A percentile compares a stretch with the other conserved stretches of the same genome.
Evolutionary conservation across 2,329 filamentous ascomycete genomes (phyloP).

Genomic region (Colletotrichum sp.): DNA sequence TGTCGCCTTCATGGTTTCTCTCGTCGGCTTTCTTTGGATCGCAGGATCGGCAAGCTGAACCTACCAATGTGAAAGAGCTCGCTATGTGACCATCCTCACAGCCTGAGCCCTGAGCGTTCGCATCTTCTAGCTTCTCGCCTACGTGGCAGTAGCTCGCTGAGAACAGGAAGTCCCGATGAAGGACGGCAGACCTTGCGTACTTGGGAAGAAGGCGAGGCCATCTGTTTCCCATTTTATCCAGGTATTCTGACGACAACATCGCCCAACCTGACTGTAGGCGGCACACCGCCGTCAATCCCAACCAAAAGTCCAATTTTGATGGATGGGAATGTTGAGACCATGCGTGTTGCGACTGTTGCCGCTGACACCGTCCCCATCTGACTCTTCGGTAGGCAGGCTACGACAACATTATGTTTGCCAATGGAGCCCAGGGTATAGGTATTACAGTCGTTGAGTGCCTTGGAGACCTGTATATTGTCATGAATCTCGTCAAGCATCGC

Average conservation of each 20-base stretch:
- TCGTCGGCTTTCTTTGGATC: background rate
- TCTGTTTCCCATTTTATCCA: background rate
- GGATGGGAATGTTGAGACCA: background rate
- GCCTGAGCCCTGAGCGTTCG: background rate
- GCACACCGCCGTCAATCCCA: conserved; percentile 28
- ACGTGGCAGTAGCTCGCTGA: background rate
- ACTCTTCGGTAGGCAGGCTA: conserved; percentile 26
- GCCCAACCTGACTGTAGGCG: conserved; percentile 16
- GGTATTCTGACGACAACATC: conserved; percentile 21
- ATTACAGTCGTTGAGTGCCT: conserved; percentile 25
- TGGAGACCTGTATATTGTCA: conserved; percentile 4
- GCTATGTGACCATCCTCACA: background rate
- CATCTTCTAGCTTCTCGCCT: background rate
- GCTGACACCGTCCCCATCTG: conserved; percentile 21
- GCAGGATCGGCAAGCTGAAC: background rate
- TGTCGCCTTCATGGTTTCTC: background rate
- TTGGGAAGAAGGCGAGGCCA: background rate
- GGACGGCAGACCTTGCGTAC: background rate
- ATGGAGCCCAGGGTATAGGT: conserved; percentile 29
- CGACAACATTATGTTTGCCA: conserved; percentile 29
- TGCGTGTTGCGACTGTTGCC: background rate
- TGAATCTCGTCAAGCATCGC: conserved; percentile 29
- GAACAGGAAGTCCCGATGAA: background rate
- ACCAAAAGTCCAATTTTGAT: conserved; percentile 23
- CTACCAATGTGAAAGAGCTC: too few species aligned